A percentile compares a stretch with the other conserved stretches of the same genome.
Conservation (phyloP, 83 land plant genomes). For the Thuja plicata region DNA sequence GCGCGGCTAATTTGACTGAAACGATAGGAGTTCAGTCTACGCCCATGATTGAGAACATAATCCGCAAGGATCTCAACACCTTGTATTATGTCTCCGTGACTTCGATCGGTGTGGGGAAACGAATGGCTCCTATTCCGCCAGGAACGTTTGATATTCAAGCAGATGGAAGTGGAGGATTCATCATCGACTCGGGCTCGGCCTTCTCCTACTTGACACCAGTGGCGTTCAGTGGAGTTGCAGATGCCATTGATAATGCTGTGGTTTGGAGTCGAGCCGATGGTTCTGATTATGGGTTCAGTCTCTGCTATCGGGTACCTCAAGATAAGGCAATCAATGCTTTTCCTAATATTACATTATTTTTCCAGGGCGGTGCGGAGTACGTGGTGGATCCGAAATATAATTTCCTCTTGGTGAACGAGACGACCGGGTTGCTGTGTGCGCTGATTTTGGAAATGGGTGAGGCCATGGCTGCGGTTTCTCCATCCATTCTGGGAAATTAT, state of each 20-base stretch:
- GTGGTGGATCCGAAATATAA: not conserved
- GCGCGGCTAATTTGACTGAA: not conserved
- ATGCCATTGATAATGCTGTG: not conserved
- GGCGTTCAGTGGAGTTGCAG: not conserved
- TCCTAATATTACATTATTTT: not conserved
- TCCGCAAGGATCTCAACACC: not conserved
- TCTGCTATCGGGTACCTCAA: not conserved
- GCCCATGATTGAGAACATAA: not conserved
- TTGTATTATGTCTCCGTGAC: not conserved
- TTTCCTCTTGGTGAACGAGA: not conserved
- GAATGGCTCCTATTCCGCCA: not conserved
- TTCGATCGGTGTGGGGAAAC: not conserved
- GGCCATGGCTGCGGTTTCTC: not conserved
- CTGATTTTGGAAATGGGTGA: not conserved
- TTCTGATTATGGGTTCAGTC: not conserved
- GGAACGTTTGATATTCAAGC: not conserved
- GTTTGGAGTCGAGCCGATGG: not conserved
- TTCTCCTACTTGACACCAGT: not conserved
- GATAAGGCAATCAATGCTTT: not conserved
- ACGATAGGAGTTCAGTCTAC: not conserved
- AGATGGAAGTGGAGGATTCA: conserved; percentile 5
- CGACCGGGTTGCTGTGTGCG: not conserved
- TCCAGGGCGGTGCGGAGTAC: not conserved
- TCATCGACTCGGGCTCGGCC: conserved; percentile 10
- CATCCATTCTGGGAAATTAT: conserved; percentile 22